phyloP scores from a whole-genome alignment of 2,329 filamentous ascomycete species.

The Curvularia eragrostidis region DNA sequence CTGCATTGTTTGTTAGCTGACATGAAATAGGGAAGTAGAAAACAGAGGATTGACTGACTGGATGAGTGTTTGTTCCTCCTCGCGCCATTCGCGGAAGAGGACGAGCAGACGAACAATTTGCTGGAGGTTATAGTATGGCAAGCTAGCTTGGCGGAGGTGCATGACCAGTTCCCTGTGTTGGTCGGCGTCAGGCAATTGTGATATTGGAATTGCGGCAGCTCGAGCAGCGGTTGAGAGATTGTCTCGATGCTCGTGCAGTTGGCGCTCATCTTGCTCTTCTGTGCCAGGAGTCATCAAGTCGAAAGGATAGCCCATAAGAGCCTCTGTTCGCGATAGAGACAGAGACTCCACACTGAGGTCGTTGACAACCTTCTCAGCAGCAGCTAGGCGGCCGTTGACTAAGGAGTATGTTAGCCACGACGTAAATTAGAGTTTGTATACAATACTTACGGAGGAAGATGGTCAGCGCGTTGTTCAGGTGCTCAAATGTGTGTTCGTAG shows the following conservation, averaged over 20 bases:
- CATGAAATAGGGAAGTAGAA: not conserved
- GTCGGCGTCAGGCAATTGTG: constrained; percentile 28
- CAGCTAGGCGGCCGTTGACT: constrained; percentile 59
- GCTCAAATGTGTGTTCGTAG: constrained; percentile 66
- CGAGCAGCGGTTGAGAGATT: constrained; percentile 28
- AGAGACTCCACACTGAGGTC: constrained; percentile 59
- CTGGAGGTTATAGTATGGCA: constrained; percentile 53
- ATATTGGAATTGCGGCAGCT: constrained; percentile 26
- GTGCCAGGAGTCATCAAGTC: constrained; percentile 39
- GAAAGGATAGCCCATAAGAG: constrained; percentile 50
- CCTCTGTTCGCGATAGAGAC: constrained; percentile 51
- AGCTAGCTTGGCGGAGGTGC: constrained; percentile 29
- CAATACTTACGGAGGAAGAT: constrained; percentile 78
- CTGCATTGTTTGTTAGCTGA: constrained; percentile 18
- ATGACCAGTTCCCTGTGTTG: constrained; percentile 34
- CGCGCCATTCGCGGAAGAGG: constrained; percentile 53
- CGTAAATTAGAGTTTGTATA: not conserved
- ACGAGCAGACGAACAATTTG: constrained; percentile 53
- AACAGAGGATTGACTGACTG: constrained; percentile 26
- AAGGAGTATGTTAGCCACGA: constrained; percentile 25
- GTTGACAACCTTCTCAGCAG: constrained; percentile 61
- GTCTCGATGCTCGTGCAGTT: constrained; percentile 29
- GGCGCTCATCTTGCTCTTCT: constrained; percentile 38
- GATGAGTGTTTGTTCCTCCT: constrained; percentile 51
- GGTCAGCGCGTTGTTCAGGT: constrained; percentile 77